phyloP scores from a whole-genome alignment of 2,329 filamentous ascomycete species.

The Acrocalymma vagum region DNA sequence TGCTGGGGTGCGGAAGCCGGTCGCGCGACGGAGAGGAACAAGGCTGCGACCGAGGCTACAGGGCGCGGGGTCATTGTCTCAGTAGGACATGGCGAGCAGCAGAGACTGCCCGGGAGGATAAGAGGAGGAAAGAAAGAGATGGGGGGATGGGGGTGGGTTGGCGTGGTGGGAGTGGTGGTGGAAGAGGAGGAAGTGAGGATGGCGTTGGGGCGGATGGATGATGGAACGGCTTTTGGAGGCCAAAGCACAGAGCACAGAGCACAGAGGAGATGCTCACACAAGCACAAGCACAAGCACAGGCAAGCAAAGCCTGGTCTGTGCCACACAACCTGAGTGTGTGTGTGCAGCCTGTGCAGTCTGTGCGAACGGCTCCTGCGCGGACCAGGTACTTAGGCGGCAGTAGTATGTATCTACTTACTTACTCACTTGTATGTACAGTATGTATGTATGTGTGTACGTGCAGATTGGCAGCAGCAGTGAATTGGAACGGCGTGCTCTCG shows the following conservation, averaged over 20 bases:
- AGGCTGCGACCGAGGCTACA: constrained; percentile 26
- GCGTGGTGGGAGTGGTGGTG: no score
- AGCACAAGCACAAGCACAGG: constrained; percentile 11
- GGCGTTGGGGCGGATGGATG: constrained; percentile 4
- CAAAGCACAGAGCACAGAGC: no score
- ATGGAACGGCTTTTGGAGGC: constrained; percentile 8
- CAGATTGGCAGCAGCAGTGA: no score
- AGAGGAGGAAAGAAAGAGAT: constrained; percentile 11
- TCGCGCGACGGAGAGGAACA: constrained; percentile 36
- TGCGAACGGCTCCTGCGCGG: no score
- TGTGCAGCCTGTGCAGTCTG: no score
- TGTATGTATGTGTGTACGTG: no score
- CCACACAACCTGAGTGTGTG: no score
- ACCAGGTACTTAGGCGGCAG: no score
- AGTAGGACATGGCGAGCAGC: constrained; percentile 45
- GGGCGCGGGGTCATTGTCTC: constrained; percentile 42
- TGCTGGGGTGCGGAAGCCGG: constrained; percentile 34
- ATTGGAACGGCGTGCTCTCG: no score
- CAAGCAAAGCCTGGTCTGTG: constrained; percentile 25
- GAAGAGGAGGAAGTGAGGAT: constrained; percentile 11
- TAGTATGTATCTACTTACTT: no score
- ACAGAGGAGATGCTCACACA: no score
- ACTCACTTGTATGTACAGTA: no score
- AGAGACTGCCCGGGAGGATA: constrained; percentile 33
- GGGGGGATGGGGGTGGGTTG: constrained; percentile 6